phyloP scores from a whole-genome alignment of 768 basidiomycete species.

The Mycena pura region DNA sequence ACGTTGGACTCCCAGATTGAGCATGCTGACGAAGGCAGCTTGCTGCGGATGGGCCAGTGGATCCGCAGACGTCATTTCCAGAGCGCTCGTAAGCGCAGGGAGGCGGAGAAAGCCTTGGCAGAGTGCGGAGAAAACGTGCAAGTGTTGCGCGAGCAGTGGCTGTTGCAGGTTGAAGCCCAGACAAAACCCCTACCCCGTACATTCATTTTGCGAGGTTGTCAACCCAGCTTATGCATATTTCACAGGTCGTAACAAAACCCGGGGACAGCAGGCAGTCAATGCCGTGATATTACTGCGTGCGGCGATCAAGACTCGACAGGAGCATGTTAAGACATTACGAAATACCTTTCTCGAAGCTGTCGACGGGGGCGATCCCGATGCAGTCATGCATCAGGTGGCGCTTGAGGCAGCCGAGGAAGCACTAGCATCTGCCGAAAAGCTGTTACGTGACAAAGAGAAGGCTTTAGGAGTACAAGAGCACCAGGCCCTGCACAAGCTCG shows the following conservation, averaged over 20 bases:
- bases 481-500: slow-evolving; percentile 11
- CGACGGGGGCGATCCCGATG: neutral
- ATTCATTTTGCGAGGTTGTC: neutral
- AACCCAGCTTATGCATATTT: neutral
- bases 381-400: neutral
- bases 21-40: slow-evolving; percentile 20
- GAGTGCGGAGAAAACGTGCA: neutral
- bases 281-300: neutral
- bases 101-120: neutral
- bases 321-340: neutral
- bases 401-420: neutral
- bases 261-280: neutral
- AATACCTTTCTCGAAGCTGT: neutral
- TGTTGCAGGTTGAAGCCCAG: neutral
- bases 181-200: neutral
- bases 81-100: neutral
- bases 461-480: neutral
- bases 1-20: slow-evolving; percentile 33
- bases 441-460: slow-evolving; percentile 7
- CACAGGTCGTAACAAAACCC: neutral
- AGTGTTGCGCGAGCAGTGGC: neutral
- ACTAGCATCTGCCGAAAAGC: neutral
- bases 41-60: slow-evolving; percentile 23
- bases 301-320: neutral
- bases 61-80: neutral